Percentiles rank a stretch among this genome's conserved stretches.
Conservation (phyloP, 2,329 filamentous ascomycete species). For the Ophiostoma triangulosporum region DNA sequence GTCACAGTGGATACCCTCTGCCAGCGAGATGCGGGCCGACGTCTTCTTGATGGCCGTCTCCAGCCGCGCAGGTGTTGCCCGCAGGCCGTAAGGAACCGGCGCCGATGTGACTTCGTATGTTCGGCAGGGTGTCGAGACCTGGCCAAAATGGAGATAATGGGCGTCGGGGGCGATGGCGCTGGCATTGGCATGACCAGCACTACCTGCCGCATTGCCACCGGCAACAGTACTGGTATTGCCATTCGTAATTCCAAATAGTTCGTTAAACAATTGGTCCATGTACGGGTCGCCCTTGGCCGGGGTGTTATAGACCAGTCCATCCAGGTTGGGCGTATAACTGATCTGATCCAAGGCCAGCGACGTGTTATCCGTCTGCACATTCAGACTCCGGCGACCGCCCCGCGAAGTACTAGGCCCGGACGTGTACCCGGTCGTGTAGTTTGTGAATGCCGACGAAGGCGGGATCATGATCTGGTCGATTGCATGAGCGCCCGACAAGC, state of each 20-base stretch:
- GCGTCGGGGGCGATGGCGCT: neutral
- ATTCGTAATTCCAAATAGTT: no score
- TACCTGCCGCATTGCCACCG: neutral
- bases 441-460: neutral
- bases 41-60: neutral
- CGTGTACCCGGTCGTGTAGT: neutral
- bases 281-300: neutral
- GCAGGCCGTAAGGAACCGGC: slow-evolving; percentile 2
- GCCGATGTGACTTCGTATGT: neutral
- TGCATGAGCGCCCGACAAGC: neutral
- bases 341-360: neutral
- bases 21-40: neutral
- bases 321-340: neutral
- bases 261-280: neutral
- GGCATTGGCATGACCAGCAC: no score
- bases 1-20: neutral
- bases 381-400: neutral
- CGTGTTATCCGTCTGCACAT: neutral
- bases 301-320: neutral
- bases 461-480: neutral
- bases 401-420: neutral
- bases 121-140: neutral
- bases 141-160: neutral
- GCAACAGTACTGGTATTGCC: neutral
- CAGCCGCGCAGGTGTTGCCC: slow-evolving; percentile 7